Evolutionary conservation across 2,329 filamentous ascomycete genomes (phyloP).

Genomic region (Fusarium mundagurra): DNA sequence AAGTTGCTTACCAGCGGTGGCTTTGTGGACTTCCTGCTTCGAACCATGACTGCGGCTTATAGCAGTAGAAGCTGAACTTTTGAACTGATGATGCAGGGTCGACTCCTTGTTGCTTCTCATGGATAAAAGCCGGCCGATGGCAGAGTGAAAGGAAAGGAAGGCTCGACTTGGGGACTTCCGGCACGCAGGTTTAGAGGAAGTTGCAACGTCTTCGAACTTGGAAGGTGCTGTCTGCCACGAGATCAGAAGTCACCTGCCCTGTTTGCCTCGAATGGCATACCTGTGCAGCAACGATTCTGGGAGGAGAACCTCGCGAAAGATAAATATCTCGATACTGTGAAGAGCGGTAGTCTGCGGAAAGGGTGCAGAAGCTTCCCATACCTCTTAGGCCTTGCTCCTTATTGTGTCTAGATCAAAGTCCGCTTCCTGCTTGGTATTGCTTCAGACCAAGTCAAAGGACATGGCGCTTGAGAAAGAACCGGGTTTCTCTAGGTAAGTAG

Average conservation of each 20-base stretch:
- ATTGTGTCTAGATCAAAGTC: neutral
- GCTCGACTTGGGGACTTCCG: neutral
- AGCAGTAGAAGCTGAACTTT: neutral
- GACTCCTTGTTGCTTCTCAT: neutral
- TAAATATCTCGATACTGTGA: neutral
- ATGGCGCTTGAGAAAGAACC: neutral
- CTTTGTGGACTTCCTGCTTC: conserved; percentile 33
- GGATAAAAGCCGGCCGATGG: neutral
- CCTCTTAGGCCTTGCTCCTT: neutral
- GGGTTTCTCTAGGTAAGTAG: no score
- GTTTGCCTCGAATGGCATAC: neutral
- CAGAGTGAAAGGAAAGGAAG: neutral
- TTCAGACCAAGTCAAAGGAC: neutral
- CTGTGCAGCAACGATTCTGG: neutral
- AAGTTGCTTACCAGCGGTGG: conserved; percentile 28
- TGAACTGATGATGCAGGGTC: neutral
- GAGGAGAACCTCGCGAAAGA: neutral
- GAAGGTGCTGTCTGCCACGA: neutral
- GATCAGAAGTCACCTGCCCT: neutral
- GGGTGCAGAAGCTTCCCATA: neutral
- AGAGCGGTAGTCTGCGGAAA: neutral
- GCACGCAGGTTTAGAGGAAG: neutral
- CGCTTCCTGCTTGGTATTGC: neutral
- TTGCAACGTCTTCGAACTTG: neutral
- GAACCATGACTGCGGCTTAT: conserved; percentile 23